Evolutionary conservation across 441 rosid species (phyloP).

Genomic region (Pelargonium myrrhifolium): DNA sequence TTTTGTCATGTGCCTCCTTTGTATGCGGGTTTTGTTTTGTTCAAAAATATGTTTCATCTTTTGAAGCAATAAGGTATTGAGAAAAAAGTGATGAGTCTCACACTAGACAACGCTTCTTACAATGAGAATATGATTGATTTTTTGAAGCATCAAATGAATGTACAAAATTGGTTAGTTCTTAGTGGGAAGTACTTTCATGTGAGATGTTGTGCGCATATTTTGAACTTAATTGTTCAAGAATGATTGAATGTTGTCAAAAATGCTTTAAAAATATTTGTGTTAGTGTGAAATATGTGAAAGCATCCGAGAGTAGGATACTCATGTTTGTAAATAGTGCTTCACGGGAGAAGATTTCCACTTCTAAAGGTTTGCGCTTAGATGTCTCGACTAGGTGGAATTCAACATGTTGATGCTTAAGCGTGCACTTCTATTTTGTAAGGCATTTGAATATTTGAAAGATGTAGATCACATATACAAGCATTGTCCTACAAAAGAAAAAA

Average conservation of each 20-base stretch:
- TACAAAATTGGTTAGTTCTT: neutral
- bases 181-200: conserved; percentile 7
- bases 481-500: neutral
- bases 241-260: neutral
- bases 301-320: conserved; percentile 1
- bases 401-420: conserved; percentile 7
- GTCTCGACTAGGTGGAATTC: neutral
- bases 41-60: too few relatives aligned
- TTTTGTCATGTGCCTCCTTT: too few relatives aligned
- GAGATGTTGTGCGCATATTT: conserved; percentile 15
- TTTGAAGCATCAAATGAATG: neutral
- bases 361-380: conserved; percentile 10
- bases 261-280: neutral
- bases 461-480: neutral
- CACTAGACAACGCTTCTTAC: too few relatives aligned
- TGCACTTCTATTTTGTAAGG: neutral
- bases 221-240: conserved; percentile 11
- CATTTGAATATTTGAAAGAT: neutral
- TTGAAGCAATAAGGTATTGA: too few relatives aligned
- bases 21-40: too few relatives aligned
- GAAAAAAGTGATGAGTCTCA: too few relatives aligned
- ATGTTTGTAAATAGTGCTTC: conserved; percentile 6
- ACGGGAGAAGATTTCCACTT: neutral
- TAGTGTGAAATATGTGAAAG: conserved; percentile 1
- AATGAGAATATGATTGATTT: neutral